phyloP scores from a whole-genome alignment of 805 yeast species.

The Sungouiella blattae region DNA sequence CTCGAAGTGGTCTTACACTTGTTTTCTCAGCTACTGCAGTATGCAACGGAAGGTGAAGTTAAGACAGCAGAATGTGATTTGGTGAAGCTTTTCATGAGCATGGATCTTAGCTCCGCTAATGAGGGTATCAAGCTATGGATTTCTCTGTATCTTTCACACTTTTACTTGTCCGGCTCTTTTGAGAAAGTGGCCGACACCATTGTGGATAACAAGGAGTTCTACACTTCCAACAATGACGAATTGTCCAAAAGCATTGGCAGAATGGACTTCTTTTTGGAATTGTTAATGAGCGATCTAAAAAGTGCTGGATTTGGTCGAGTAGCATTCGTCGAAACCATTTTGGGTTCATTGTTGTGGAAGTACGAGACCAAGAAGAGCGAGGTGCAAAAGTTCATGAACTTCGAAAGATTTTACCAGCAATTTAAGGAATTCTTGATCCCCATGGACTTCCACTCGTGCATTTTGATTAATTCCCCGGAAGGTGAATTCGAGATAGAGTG shows the following conservation, averaged over 20 bases:
- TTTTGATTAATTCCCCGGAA: slow-evolving; percentile 23
- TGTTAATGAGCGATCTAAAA: slow-evolving; percentile 17
- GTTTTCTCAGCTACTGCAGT: background rate
- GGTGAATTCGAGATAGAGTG: slow-evolving; percentile 13
- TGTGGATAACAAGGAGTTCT: background rate
- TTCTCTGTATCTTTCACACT: slow-evolving; percentile 12
- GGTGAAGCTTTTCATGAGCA: slow-evolving; percentile 3
- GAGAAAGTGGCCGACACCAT: background rate
- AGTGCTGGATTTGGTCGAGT: slow-evolving; percentile 3
- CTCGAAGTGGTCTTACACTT: background rate
- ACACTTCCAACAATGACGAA: background rate
- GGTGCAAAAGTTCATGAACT: slow-evolving; percentile 19
- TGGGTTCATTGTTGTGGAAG: slow-evolving; percentile 37
- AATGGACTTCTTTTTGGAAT: slow-evolving; percentile 5
- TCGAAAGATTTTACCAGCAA: slow-evolving; percentile 13
- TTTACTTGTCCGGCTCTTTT: slow-evolving; percentile 8
- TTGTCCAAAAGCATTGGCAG: slow-evolving; percentile 3
- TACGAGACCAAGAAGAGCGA: slow-evolving; percentile 16
- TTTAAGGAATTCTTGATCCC: slow-evolving; percentile 24
- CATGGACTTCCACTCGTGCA: slow-evolving; percentile 31
- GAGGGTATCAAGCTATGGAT: slow-evolving; percentile 6
- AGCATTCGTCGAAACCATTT: slow-evolving; percentile 31
- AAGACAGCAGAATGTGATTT: background rate
- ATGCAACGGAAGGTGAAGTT: background rate
- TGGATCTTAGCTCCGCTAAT: background rate